Base-by-base conservation (phyloP, 2,329 filamentous ascomycete genomes). In the Clarireedia hainanense region DNA sequence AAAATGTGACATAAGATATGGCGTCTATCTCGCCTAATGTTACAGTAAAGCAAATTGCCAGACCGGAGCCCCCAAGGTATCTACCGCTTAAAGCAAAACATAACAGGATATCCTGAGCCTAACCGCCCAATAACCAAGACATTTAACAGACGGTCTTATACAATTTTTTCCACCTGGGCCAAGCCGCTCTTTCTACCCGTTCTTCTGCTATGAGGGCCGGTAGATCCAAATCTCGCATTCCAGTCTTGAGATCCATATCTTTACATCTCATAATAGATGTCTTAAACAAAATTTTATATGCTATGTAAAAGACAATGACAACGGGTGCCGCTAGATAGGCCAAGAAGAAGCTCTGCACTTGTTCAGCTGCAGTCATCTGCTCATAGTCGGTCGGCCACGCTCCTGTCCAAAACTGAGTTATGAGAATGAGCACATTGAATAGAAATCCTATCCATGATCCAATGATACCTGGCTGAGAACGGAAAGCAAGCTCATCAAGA, bases 381-480 rank as follows among this genome's bases (percentile, higher is more conserved):
- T 66, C 64, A 66, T 80, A 85, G 24, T 75, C 80, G 48, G 92
- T 78, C 4, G 91, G 91, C 68, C 84, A 91, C 4, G 88, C 84
- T 27, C 88, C 89, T 50, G 88, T 85, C 88, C 90, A 96, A 74
- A 95, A 92, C 69, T 96, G 91, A 1, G 88, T 89, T 47, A 87
- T 69, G 27, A 96, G 78, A 30, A 96, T 84, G 40, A 92, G 72
- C 20, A 79, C 56, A 72, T 96, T 95, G 69, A 95, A 81, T 34
- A 75, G 61, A 56, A 96, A 78, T 24, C 91, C 91, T 30, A 94
- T 59, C 77, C 85, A 96, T 2, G 89, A 95, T 9, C 91, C 92
- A 9, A 80, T 63, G 7, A 94, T 74, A 58, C 92, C 92, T 4
- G 88, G 81, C 68, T 95, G 89, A 0, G 88, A 89, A 37, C 74